Evolutionary conservation across 2,329 filamentous ascomycete genomes (phyloP).

Genomic region (Trichoderma afroharzianum): DNA sequence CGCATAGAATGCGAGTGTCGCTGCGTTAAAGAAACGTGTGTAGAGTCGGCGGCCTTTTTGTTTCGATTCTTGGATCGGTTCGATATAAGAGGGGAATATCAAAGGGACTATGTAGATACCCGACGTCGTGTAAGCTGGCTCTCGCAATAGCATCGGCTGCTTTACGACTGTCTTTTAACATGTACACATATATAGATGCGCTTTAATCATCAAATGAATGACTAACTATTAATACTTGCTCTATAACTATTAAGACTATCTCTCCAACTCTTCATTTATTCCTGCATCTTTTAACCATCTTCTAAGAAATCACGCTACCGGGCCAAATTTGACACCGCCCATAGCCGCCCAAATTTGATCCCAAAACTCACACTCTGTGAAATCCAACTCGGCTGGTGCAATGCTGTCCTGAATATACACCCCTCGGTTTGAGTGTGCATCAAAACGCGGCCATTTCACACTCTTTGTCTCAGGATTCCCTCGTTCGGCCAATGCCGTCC

Average conservation of each 20-base stretch:
- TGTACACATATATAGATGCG: background rate
- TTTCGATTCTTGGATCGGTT: background rate
- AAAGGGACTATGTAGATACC: slow-evolving; percentile 7
- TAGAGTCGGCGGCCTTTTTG: background rate
- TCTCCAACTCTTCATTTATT: background rate
- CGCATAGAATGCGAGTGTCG: slow-evolving; percentile 31
- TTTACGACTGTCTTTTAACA: background rate
- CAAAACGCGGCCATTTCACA: background rate
- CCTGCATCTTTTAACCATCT: background rate
- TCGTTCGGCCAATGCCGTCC: background rate
- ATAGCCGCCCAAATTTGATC: background rate
- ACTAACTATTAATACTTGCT: background rate
- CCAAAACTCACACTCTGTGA: background rate
- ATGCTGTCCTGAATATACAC: background rate
- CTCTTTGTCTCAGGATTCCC: background rate
- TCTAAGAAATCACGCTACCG: background rate
- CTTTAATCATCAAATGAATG: background rate
- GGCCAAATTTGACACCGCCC: background rate
- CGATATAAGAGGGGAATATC: background rate
- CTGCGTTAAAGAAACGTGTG: background rate
- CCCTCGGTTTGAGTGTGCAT: background rate
- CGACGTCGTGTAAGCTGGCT: background rate
- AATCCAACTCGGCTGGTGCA: background rate
- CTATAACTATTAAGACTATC: background rate
- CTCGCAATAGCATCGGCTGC: background rate